Conservation (phyloP, 2,329 filamentous ascomycete species). For the Exophiala dermatitidis region DNA sequence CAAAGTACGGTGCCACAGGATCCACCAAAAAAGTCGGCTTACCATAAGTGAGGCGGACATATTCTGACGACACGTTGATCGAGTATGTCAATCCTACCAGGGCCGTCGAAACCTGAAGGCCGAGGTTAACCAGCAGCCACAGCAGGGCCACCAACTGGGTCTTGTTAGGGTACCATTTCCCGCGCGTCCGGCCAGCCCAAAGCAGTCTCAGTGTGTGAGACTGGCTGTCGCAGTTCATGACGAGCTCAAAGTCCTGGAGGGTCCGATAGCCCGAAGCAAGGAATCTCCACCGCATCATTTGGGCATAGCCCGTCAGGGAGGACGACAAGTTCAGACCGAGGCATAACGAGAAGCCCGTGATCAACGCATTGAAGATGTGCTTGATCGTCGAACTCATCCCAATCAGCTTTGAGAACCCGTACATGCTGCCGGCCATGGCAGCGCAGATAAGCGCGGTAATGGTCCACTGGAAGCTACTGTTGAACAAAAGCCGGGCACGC, state of each 20-base stretch:
- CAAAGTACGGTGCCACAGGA: neutral
- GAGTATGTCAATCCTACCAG: constrained; percentile 24
- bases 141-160: constrained; percentile 13
- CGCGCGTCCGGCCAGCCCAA: constrained; percentile 16
- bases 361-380: constrained; percentile 20
- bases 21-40: neutral
- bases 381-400: constrained; percentile 11
- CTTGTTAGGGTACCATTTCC: constrained; percentile 12
- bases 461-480: constrained; percentile 17
- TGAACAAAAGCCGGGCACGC: constrained; percentile 13
- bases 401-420: constrained; percentile 9
- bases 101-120: constrained; percentile 17
- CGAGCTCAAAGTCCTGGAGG: constrained; percentile 16
- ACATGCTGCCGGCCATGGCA: constrained; percentile 10
- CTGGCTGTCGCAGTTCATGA: constrained; percentile 20
- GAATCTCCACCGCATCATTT: constrained; percentile 22
- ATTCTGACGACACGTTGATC: constrained; percentile 16
- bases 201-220: constrained; percentile 15
- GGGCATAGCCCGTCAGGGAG: constrained; percentile 21
- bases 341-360: constrained; percentile 14
- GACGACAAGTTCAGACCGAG: constrained; percentile 22
- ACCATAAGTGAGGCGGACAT: constrained; percentile 5
- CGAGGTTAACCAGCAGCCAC: constrained; percentile 17
- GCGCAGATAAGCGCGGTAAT: constrained; percentile 19
- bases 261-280: constrained; percentile 18